Conservation (phyloP, 805 yeast species). For the Kregervanrija fluxuum region DNA sequence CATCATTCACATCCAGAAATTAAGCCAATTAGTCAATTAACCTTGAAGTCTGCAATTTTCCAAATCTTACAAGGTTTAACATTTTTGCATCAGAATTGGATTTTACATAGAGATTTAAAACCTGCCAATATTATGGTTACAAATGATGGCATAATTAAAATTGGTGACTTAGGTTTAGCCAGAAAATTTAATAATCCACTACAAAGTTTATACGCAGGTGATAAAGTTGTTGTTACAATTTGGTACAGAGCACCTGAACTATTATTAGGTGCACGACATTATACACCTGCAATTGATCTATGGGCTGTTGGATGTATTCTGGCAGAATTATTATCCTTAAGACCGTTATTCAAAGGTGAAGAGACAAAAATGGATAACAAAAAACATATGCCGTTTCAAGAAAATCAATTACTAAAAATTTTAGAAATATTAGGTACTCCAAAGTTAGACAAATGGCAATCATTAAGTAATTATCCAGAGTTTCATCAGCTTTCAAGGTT, state of each 20-base stretch:
- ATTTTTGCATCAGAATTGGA: constrained; percentile 92
- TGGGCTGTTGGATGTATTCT: constrained; percentile 97
- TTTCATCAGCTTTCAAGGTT: constrained; percentile 54
- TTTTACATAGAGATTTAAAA: constrained; percentile 88
- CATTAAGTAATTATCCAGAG: constrained; percentile 77
- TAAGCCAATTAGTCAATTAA: constrained; percentile 67
- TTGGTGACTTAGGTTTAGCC: constrained; percentile 92
- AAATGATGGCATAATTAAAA: constrained; percentile 81
- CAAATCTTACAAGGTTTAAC: constrained; percentile 90
- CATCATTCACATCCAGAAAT: constrained; percentile 87
- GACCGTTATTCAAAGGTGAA: constrained; percentile 96
- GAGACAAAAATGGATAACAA: constrained; percentile 94
- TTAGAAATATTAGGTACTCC: constrained; percentile 95
- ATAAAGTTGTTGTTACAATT: constrained; percentile 92
- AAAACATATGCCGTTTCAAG: constrained; percentile 89
- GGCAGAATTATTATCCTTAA: constrained; percentile 79
- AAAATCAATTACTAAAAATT: constrained; percentile 84
- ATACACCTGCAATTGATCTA: constrained; percentile 84
- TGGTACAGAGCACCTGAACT: constrained; percentile 97
- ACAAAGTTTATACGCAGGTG: constrained; percentile 84
- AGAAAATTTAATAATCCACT: constrained; percentile 80
- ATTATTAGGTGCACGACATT: constrained; percentile 84
- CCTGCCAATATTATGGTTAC: constrained; percentile 98
- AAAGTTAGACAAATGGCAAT: constrained; percentile 68
- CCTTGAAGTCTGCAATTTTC: constrained; percentile 81